Base-by-base conservation (phyloP, 2,329 filamentous ascomycete species). In the Fusarium floridanum region DNA sequence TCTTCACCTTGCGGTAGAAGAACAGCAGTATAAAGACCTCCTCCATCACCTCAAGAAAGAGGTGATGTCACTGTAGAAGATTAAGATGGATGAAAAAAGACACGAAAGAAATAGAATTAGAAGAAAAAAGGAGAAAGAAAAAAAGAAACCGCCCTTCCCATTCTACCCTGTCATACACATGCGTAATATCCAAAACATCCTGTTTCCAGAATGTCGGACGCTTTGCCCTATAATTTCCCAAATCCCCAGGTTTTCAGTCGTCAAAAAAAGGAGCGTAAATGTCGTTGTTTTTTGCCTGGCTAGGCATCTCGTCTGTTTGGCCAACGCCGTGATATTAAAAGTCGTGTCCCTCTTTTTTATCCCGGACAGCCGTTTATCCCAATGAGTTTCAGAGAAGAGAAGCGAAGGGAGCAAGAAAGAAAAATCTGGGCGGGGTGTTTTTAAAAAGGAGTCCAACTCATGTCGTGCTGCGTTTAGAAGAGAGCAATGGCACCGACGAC, bases 401-500 rank as follows among this genome's bases (percentile, higher is more conserved):
- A 61, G 57, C 43, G 61, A 68, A 67, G 63, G 37, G 63, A 64
- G 57, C 39, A 61, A 61, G 62, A 57, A 64, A 12, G 56, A 69
- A 62, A 64, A 64, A 75, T 61, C 61, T 50, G 69, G 66, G 11
- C 14, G 16, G 61, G 37, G 66, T 14, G 60, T 55, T 70, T 61
- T 22, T 45, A 50, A 27, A 29, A 34, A 34, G 32, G 59, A 41
- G 24, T 56, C 34, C 32, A 3, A 55, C 32, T 34, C 32, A 12
- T 34, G 32, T 14, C 61, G 24, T 50, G 41, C 37, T 45, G 16
- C 11, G 27, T 59, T 75, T 79, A 85, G 70, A 85, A 68, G 24
- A 86, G 78, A 50, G 80, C 84, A 29, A 85, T 61, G 16, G 80
- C 82, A 48, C 83, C 85, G 17, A 83, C 53, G 22, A 85, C 27